phyloP scores from a whole-genome alignment of 306 rosid species.

The Malus fusca region DNA sequence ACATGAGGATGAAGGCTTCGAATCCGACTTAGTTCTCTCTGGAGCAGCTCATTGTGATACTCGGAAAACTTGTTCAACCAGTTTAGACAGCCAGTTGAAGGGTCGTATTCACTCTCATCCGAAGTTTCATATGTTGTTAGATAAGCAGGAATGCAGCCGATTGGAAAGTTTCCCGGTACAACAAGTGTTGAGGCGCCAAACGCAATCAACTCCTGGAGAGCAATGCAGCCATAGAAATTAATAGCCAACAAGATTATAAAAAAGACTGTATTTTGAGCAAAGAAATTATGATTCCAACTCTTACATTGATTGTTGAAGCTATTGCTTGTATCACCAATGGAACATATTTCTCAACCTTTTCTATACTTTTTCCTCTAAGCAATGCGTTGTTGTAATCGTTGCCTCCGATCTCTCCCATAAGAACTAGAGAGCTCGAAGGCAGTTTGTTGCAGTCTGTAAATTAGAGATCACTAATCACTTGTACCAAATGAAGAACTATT shows the following conservation, averaged over 20 bases:
- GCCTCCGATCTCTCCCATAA: slow-evolving; percentile 63
- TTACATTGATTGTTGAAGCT: slow-evolving; percentile 24
- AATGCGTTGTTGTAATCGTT: slow-evolving; percentile 45
- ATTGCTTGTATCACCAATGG: slow-evolving; percentile 19
- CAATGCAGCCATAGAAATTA: not conserved
- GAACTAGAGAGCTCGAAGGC: slow-evolving; percentile 32
- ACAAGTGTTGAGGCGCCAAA: not conserved
- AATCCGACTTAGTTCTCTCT: not conserved
- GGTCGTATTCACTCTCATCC: not conserved
- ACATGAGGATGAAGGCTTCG: slow-evolving; percentile 1
- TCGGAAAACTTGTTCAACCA: not conserved
- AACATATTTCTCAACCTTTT: slow-evolving; percentile 28
- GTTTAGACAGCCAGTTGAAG: not conserved
- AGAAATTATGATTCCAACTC: not conserved
- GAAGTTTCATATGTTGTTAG: not conserved
- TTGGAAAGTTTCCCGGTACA: not conserved
- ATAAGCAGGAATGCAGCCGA: not conserved
- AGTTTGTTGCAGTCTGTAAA: slow-evolving; percentile 37
- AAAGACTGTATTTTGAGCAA: no score
- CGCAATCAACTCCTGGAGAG: not conserved
- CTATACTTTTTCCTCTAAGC: not conserved
- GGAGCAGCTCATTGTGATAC: slow-evolving; percentile 2
- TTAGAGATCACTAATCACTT: not conserved
- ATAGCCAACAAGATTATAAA: not conserved
- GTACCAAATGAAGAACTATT: not conserved